phyloP scores from a whole-genome alignment of 768 basidiomycete genomes.

The Suillus plorans region DNA sequence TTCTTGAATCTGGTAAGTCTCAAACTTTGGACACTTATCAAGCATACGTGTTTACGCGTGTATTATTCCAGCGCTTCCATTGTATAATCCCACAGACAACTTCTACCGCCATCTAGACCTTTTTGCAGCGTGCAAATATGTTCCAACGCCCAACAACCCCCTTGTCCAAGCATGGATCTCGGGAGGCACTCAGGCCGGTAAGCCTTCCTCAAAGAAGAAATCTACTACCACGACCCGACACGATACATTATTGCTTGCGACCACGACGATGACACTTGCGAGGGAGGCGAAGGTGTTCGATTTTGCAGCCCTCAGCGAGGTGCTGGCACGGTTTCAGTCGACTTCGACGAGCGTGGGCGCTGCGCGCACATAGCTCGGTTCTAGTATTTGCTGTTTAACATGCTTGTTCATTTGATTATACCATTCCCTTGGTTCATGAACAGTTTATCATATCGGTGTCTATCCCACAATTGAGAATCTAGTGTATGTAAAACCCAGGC shows the following conservation, averaged over 20 bases:
- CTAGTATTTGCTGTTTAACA: background rate
- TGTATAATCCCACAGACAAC: conserved; percentile 49
- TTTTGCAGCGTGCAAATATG: conserved; percentile 41
- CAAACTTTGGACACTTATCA: background rate
- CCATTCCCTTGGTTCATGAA: no score
- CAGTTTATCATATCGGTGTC: background rate
- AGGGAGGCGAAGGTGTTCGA: conserved; percentile 21
- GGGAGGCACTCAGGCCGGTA: conserved; percentile 20
- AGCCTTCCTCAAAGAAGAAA: conserved; percentile 13
- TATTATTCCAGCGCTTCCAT: conserved; percentile 42
- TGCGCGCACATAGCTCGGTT: background rate
- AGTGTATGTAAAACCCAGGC: background rate
- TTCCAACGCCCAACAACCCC: conserved; percentile 41
- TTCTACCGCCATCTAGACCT: conserved; percentile 49
- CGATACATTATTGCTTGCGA: conserved; percentile 13
- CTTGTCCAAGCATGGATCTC: conserved; percentile 39
- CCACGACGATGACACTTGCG: conserved; percentile 11
- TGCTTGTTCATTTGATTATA: background rate
- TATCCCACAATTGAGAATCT: background rate
- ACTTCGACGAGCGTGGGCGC: conserved; percentile 5
- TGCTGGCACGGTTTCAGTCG: conserved; percentile 26
- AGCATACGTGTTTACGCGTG: background rate
- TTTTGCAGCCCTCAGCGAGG: conserved; percentile 23
- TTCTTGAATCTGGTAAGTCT: conserved; percentile 44
- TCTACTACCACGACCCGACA: conserved; percentile 7